Percentiles rank a stretch among this genome's conserved stretches.
These are phyloP conservation scores for Speleostelium caveatum DNA, from an alignment of 78 protist genomes.

Conservation along the genomic window DNA sequence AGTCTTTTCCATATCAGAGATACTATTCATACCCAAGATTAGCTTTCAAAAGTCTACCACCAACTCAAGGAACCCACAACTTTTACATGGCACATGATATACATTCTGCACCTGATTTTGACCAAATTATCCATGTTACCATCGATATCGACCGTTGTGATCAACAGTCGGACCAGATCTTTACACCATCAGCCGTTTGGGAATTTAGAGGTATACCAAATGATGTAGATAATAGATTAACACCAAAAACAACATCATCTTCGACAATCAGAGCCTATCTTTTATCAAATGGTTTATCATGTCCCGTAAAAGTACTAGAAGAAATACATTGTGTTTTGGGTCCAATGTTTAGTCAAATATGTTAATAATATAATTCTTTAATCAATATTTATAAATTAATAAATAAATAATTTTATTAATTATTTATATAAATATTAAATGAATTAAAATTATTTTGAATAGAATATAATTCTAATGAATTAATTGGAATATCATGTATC, in stretches of 20 bases:
- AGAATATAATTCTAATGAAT: too few species aligned
- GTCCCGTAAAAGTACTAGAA: background rate
- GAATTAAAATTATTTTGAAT: too few species aligned
- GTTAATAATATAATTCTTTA: slow-evolving; percentile 1
- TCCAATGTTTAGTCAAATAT: background rate
- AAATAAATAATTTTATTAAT: too few species aligned
- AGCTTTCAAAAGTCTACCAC: background rate
- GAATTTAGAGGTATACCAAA: background rate
- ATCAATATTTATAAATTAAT: too few species aligned
- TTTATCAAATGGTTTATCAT: background rate
- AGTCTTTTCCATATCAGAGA: background rate
- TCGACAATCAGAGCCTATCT: background rate
- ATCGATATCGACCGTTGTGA: slow-evolving; percentile 1
- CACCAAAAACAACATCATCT: background rate
- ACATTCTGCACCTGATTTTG: slow-evolving; percentile 11
- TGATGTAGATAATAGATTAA: slow-evolving; percentile 13
- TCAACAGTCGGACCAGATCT: background rate
- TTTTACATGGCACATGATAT: slow-evolving; percentile 17
- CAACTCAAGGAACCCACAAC: background rate
- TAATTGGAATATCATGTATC: too few species aligned
- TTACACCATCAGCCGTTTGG: background rate
- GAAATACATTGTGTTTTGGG: slow-evolving; percentile 17
- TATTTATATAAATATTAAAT: too few species aligned
- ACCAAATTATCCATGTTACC: slow-evolving; percentile 2
- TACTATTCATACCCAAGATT: slow-evolving; percentile 1